phyloP scores from a whole-genome alignment of 2,329 filamentous ascomycete species.

The Aureobasidium leucospermi region DNA sequence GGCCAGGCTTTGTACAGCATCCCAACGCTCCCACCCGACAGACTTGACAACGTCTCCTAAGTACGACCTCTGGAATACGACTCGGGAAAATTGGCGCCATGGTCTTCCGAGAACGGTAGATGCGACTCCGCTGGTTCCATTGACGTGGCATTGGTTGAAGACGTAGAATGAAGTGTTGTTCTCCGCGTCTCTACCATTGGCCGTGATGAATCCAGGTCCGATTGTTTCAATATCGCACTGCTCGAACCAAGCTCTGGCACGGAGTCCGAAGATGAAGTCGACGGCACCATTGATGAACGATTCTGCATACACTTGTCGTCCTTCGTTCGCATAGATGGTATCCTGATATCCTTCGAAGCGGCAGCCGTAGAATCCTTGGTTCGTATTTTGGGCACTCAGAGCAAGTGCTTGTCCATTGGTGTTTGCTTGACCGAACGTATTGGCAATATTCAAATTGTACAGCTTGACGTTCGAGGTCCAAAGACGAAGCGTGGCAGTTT shows the following conservation, averaged over 20 bases:
- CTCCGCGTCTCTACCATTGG: conserved; percentile 27
- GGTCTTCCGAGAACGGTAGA: conserved; percentile 17
- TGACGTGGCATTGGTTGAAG: conserved; percentile 20
- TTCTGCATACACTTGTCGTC: conserved; percentile 20
- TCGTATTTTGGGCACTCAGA: conserved; percentile 21
- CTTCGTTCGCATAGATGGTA: conserved; percentile 21
- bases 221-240: conserved; percentile 28
- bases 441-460: conserved; percentile 26
- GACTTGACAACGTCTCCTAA: conserved; percentile 13
- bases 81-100: conserved; percentile 11
- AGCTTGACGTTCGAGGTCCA: conserved; percentile 31
- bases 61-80: conserved; percentile 14
- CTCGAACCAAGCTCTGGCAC: conserved; percentile 36
- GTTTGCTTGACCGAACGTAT: conserved; percentile 19
- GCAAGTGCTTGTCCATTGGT: conserved; percentile 26
- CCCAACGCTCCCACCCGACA: conserved; percentile 20
- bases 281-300: conserved; percentile 31
- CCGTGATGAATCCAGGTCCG: conserved; percentile 26
- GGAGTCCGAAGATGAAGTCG: conserved; percentile 36
- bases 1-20: neutral
- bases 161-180: conserved; percentile 27
- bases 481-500: conserved; percentile 36
- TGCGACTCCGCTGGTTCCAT: conserved; percentile 21
- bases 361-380: conserved; percentile 25
- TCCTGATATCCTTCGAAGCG: conserved; percentile 22